Conservation (phyloP, 208 protist species). For the Crithidia expoeki region DNA sequence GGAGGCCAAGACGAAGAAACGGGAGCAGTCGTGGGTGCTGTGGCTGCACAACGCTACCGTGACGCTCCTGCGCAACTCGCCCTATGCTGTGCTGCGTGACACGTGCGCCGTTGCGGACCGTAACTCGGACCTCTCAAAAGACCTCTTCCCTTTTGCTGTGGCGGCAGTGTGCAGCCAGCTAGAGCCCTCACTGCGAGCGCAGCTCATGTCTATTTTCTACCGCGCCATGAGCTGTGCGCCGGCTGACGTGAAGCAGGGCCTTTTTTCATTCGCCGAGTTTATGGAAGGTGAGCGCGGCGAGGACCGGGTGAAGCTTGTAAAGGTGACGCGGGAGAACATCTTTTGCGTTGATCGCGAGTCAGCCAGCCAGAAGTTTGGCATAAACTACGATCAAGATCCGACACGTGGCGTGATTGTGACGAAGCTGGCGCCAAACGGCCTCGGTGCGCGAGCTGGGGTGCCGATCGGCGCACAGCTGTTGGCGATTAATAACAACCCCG, state of each 20-base stretch:
- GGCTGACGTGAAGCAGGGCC: constrained; percentile 76
- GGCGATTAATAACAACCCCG: constrained; percentile 68
- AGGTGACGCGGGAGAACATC: constrained; percentile 43
- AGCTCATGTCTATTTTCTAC: constrained; percentile 79
- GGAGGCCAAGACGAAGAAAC: constrained; percentile 75
- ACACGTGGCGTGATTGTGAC: constrained; percentile 75
- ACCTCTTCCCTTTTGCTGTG: constrained; percentile 88
- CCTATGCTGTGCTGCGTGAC: constrained; percentile 75
- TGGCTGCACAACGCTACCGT: constrained; percentile 87
- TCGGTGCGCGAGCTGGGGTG: constrained; percentile 71
- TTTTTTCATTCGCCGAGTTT: constrained; percentile 88
- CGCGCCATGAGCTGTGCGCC: constrained; percentile 66
- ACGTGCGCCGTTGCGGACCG: constrained; percentile 53
- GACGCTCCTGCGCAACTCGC: constrained; percentile 74
- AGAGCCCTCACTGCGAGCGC: constrained; percentile 34
- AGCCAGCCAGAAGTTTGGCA: constrained; percentile 80
- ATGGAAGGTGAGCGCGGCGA: constrained; percentile 82
- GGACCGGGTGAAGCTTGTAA: constrained; percentile 49
- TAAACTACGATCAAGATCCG: constrained; percentile 89
- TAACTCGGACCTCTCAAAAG: constrained; percentile 77
- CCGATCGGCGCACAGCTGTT: constrained; percentile 74
- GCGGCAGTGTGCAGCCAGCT: constrained; percentile 67
- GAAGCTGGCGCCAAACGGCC: constrained; percentile 77
- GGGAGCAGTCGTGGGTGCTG: constrained; percentile 90
- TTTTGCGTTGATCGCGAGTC: constrained; percentile 66